These are phyloP conservation scores for Didymella lethalis DNA, from an alignment of 2,329 filamentous ascomycete species.

Conservation along the genomic window DNA sequence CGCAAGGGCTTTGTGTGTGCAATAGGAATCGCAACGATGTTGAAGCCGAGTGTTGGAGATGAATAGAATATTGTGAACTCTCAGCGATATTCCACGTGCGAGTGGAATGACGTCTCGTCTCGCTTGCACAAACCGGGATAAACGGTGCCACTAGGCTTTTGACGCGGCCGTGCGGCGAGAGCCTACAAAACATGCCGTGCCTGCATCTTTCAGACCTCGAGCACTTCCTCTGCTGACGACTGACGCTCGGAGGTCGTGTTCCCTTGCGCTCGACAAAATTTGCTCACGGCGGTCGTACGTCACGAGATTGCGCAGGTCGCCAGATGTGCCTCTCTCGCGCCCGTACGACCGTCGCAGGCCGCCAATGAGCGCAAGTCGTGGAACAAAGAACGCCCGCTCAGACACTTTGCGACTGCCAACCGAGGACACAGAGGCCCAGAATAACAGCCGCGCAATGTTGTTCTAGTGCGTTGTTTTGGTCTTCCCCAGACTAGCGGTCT, in stretches of 20 bases:
- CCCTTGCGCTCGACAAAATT: constrained; percentile 49
- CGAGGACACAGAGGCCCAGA: constrained; percentile 39
- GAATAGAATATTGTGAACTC: neutral
- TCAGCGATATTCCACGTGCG: constrained; percentile 6
- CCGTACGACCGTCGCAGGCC: constrained; percentile 33
- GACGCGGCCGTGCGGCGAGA: constrained; percentile 31
- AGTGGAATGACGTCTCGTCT: constrained; percentile 33
- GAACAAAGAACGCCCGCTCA: constrained; percentile 46
- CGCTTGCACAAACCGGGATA: constrained; percentile 44
- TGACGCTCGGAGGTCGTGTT: constrained; percentile 46
- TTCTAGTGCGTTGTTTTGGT: constrained; percentile 47
- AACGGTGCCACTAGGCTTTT: constrained; percentile 30
- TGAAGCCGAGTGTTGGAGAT: neutral
- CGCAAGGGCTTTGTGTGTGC: constrained; percentile 4
- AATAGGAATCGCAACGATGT: constrained; percentile 1
- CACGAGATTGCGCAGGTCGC: constrained; percentile 35
- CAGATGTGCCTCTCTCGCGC: constrained; percentile 32
- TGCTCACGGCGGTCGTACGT: constrained; percentile 37
- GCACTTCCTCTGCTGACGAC: constrained; percentile 49
- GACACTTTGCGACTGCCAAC: constrained; percentile 43
- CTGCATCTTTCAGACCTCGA: constrained; percentile 38
- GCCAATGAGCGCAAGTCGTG: constrained; percentile 49
- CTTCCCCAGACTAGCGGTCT: constrained; percentile 46
- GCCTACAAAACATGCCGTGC: constrained; percentile 44
- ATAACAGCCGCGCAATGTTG: constrained; percentile 35